These are phyloP conservation scores for Exophiala spinifera DNA, from an alignment of 2,329 filamentous ascomycete genomes.

Conservation along the genomic window DNA sequence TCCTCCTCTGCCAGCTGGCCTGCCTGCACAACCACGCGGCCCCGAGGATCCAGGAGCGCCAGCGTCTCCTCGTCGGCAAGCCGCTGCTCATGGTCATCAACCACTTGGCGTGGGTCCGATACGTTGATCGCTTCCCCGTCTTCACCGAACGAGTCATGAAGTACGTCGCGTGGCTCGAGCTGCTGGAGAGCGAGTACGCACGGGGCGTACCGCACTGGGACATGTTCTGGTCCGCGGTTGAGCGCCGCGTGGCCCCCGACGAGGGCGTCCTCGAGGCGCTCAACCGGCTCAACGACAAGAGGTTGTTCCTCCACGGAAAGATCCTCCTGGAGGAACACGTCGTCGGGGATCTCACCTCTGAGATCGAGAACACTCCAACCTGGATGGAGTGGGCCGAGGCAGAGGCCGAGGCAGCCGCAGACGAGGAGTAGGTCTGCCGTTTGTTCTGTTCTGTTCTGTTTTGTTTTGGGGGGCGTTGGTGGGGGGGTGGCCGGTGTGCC, in stretches of 20 bases:
- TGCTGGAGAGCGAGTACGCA: constrained; percentile 11
- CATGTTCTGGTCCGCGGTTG: constrained; percentile 2
- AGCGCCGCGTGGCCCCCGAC: neutral
- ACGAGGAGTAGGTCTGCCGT: too few species aligned
- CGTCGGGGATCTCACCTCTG: neutral
- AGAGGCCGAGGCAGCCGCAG: too few species aligned
- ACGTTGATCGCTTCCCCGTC: neutral
- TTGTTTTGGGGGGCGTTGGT: too few species aligned
- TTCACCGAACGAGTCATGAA: constrained; percentile 3
- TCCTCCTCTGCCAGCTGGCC: neutral
- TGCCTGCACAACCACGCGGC: neutral
- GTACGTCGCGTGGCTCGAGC: constrained; percentile 11
- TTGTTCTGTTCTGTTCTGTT: too few species aligned
- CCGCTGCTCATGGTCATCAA: neutral
- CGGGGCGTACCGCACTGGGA: neutral
- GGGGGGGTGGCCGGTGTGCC: too few species aligned
- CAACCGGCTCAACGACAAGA: neutral
- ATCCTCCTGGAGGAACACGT: neutral
- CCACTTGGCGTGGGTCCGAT: constrained; percentile 9
- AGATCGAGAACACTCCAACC: neutral
- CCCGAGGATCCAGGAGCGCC: constrained; percentile 1
- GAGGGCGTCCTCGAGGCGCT: constrained; percentile 1
- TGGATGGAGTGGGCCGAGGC: constrained; percentile 4
- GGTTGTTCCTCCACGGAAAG: constrained; percentile 4
- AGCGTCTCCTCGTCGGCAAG: neutral